Evolutionary conservation across 768 basidiomycete genomes (phyloP).

Genomic region (Gloeopeniophorella convolvens): DNA sequence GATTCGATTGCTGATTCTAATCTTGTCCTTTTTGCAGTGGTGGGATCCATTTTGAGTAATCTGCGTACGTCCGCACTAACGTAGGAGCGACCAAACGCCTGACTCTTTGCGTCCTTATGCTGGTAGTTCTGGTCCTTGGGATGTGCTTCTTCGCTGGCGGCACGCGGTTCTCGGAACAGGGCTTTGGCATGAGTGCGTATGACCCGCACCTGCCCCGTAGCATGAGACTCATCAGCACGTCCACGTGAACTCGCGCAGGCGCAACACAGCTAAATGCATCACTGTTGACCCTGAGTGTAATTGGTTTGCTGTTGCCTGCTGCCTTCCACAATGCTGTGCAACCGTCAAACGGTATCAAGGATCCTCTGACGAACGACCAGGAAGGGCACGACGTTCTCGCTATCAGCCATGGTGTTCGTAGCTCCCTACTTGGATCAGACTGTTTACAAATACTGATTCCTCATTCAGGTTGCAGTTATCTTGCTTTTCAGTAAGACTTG

Average conservation of each 20-base stretch:
- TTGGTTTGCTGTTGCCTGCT: conserved; percentile 71
- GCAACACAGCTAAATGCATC: conserved; percentile 72
- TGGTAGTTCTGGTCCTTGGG: conserved; percentile 68
- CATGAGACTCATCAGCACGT: background rate
- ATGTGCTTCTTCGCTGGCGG: conserved; percentile 92
- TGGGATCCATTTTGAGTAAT: conserved; percentile 44
- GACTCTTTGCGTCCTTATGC: conserved; percentile 9
- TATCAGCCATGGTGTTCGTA: conserved; percentile 47
- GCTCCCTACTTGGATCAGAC: background rate
- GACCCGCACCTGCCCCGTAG: background rate
- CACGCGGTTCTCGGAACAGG: conserved; percentile 70
- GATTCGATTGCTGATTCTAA: background rate
- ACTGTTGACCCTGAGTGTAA: conserved; percentile 69
- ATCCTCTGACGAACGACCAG: conserved; percentile 23
- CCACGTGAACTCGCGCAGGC: conserved; percentile 26
- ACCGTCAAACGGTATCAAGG: conserved; percentile 14
- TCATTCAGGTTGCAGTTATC: conserved; percentile 41
- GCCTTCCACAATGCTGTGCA: conserved; percentile 61
- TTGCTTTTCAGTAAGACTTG: conserved; percentile 42
- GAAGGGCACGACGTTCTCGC: conserved; percentile 39
- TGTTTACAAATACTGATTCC: background rate
- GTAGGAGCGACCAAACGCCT: background rate
- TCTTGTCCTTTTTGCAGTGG: conserved; percentile 25
- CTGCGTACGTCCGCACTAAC: conserved; percentile 27
- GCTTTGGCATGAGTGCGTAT: conserved; percentile 62